Conservation (phyloP, 768 basidiomycete species). For the Russula lepida region DNA sequence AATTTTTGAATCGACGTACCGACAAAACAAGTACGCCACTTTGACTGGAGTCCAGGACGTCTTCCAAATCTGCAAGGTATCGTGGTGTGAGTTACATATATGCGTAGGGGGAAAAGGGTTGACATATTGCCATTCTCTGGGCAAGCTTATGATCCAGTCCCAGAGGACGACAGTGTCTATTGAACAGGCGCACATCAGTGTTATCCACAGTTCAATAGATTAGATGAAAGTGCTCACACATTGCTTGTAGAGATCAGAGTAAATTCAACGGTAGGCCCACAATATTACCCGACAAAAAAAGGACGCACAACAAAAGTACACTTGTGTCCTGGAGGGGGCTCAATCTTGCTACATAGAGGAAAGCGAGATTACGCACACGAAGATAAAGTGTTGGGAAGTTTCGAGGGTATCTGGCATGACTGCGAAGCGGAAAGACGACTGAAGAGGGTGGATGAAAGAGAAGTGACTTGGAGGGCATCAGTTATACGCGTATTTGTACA, state of each 20-base stretch:
- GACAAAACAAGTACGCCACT: conserved; percentile 74
- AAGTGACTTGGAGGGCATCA: background rate
- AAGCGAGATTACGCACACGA: conserved; percentile 39
- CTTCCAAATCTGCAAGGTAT: conserved; percentile 59
- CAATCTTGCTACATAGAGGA: background rate
- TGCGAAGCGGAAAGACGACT: background rate
- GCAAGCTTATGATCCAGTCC: conserved; percentile 78
- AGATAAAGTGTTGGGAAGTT: conserved; percentile 69
- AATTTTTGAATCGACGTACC: conserved; percentile 36
- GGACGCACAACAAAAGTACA: conserved; percentile 78
- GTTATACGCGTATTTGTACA: conserved; percentile 14
- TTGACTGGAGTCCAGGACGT: conserved; percentile 82
- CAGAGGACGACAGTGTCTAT: conserved; percentile 74
- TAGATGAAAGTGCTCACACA: conserved; percentile 45
- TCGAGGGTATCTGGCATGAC: conserved; percentile 40
- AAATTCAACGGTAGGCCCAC: conserved; percentile 24
- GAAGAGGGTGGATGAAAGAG: background rate
- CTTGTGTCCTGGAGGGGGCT: conserved; percentile 40
- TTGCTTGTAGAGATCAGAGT: conserved; percentile 28
- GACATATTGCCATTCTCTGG: conserved; percentile 73
- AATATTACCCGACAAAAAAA: conserved; percentile 16
- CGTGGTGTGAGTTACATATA: conserved; percentile 3
- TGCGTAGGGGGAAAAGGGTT: conserved; percentile 21
- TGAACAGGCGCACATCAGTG: background rate
- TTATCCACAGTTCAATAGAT: background rate